Conservation (phyloP, 106 monocot genomes). For the Cymbidium sinense region DNA sequence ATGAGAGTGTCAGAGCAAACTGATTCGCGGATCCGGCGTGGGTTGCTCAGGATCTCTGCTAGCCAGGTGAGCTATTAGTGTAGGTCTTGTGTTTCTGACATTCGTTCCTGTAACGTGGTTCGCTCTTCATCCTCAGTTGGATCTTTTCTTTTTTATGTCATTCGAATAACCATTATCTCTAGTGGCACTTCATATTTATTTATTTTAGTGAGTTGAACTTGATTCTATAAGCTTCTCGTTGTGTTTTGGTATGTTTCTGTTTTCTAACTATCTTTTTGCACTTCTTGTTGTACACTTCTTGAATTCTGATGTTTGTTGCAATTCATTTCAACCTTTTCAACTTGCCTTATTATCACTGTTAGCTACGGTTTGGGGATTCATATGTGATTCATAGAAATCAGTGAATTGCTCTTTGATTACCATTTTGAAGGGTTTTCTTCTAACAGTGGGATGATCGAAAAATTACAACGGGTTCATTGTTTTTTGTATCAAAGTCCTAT, state of each 20-base stretch:
- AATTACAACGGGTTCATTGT: neutral
- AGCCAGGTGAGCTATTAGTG: conserved; percentile 42
- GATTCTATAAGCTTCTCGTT: neutral
- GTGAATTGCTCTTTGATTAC: neutral
- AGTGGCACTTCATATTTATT: neutral
- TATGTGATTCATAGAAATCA: neutral
- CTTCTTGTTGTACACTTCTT: neutral
- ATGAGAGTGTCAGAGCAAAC: conserved; percentile 69
- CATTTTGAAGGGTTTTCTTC: neutral
- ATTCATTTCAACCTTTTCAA: neutral
- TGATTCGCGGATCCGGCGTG: conserved; percentile 76
- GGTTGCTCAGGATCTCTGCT: conserved; percentile 67
- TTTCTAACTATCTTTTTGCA: neutral
- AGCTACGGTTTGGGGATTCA: neutral
- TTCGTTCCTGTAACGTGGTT: neutral
- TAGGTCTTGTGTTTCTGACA: neutral
- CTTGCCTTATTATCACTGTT: neutral
- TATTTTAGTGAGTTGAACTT: neutral
- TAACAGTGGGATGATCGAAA: neutral
- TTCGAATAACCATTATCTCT: neutral
- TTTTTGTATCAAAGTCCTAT: neutral
- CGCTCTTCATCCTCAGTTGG: neutral
- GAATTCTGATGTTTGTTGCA: neutral
- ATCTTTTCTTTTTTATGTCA: neutral
- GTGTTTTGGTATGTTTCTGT: neutral